Conservation (phyloP, 2,329 filamentous ascomycete genomes). For the Cercospora canescens region DNA sequence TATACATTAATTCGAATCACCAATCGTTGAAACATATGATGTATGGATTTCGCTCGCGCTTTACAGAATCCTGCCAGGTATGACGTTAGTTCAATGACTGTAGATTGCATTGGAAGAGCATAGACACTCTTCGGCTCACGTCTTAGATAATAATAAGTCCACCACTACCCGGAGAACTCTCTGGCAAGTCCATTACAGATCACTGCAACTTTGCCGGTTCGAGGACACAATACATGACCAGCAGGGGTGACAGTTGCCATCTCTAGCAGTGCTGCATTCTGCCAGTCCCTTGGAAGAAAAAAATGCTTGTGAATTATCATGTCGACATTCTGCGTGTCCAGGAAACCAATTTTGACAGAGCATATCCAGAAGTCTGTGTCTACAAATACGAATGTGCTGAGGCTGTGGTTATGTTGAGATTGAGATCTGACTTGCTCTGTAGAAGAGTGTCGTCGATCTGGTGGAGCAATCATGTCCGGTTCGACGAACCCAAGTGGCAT, state of each 20-base stretch:
- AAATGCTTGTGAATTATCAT: not conserved
- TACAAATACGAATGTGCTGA: not conserved
- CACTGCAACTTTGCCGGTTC: not conserved
- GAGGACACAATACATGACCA: not conserved
- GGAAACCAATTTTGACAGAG: not conserved
- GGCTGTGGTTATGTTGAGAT: too few relatives aligned
- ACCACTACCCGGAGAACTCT: not conserved
- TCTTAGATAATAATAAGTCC: too few relatives aligned
- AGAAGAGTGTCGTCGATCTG: not conserved
- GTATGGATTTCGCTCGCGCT: too few relatives aligned
- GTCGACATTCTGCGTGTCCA: not conserved
- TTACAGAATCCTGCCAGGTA: too few relatives aligned
- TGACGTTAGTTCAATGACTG: too few relatives aligned
- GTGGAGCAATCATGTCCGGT: not conserved
- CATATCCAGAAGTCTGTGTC: not conserved
- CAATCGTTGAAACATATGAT: not conserved
- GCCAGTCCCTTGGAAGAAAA: not conserved
- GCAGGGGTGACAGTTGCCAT: not conserved
- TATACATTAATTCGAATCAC: not conserved
- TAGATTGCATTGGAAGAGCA: too few relatives aligned
- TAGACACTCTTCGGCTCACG: too few relatives aligned
- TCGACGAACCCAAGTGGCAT: not conserved
- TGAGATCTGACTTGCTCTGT: not conserved
- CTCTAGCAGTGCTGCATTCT: not conserved
- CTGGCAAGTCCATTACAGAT: not conserved